A percentile compares a stretch with the other conserved stretches of the same genome.
Evolutionary conservation across 163 green algal genomes (phyloP).

Genomic region (Scenedesmus sp.): DNA sequence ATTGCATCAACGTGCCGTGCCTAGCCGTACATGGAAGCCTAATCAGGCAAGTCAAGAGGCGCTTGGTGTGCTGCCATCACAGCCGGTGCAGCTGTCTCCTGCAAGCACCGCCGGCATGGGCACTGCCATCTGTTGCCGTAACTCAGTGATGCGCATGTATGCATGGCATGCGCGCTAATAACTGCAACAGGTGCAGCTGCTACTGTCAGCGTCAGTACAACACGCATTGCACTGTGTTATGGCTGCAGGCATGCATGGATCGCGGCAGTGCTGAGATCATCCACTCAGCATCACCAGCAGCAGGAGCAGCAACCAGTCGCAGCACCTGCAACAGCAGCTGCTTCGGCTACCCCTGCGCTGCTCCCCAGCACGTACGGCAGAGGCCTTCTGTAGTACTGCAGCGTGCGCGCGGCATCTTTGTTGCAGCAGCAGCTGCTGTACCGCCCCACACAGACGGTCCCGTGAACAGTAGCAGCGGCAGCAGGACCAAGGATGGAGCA

Average conservation of each 20-base stretch:
- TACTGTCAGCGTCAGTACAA: background rate
- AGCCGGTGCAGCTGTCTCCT: background rate
- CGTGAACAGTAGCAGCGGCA: background rate
- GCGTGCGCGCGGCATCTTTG: background rate
- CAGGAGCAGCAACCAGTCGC: background rate
- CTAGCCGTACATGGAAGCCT: background rate
- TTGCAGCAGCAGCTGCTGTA: background rate
- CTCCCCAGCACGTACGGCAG: background rate
- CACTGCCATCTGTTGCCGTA: background rate
- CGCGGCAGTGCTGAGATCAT: background rate
- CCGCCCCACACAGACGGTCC: background rate
- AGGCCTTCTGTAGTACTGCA: background rate
- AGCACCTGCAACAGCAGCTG: background rate
- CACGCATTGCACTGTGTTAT: background rate
- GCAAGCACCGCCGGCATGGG: background rate
- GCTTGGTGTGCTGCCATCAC: background rate
- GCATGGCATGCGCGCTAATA: background rate
- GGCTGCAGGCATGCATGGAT: background rate
- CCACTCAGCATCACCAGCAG: background rate
- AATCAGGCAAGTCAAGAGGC: background rate
- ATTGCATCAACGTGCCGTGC: background rate
- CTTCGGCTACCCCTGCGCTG: background rate
- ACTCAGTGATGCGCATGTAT: background rate
- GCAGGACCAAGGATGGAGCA: background rate
- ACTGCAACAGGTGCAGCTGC: background rate